Evolutionary conservation across 306 rosid species (phyloP), one percentile per base, ranked within the genome.

Genomic region (Dalbergia cochinchinensis): DNA sequence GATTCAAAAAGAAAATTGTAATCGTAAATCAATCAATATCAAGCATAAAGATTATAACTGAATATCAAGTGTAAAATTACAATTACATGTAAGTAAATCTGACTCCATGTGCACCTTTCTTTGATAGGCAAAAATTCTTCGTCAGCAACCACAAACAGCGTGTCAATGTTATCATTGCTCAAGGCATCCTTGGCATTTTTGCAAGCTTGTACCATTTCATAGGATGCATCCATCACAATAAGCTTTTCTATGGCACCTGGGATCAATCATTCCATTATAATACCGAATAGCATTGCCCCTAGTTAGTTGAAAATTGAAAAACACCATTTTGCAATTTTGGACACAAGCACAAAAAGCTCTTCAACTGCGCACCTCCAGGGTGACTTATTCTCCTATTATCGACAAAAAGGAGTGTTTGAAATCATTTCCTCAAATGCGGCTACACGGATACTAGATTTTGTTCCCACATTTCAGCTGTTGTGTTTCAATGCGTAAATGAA

Each of bases 91-190:
- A 51, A 34, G n/a, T 22, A 54, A 61, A 71, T 37, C 33, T 34
- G 63, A 77, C 34, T 61, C 34, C 42, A 33, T 12, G 57, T 12
- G 77, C 77, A 92, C 99, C 94, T 91, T 84, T 94, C 94, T 88
- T 88, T 87, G 54, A 94, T 68, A 12, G 99, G 97, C 71, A 91
- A 85, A 84, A 89, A 94, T 73, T 94, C 99, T 85, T 94, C 99
- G 3, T 94, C 99, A 1, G 87, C 99, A 73, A 91, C 95, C 68
- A 92, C 22, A 79, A 80, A 94, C 16, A 91, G 72, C 3, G 95
- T 86, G 80, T 94, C 91, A 39, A 87, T 74, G 47, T 66, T 67
- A 78, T 86, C 71, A 77, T 58, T 68, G 19, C 34, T 73, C 10
- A 85, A 71, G 1, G 65, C 83, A 37, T 20, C 70, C 71, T 72